Conservation (phyloP, 345 rosid species). For the Salix dunnii region DNA sequence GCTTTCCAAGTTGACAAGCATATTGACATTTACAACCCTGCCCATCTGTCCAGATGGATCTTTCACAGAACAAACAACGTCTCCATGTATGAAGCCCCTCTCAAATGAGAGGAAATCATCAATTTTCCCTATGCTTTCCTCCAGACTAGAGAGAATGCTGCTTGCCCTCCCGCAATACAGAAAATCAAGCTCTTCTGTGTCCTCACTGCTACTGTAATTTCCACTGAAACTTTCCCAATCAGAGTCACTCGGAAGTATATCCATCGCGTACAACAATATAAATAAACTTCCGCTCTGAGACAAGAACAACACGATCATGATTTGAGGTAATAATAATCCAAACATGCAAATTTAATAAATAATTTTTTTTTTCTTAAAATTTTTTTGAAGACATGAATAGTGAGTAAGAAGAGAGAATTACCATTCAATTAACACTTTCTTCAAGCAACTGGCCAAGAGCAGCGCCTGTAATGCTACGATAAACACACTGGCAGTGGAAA, state of each 20-base stretch:
- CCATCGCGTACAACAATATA: conserved; percentile 52
- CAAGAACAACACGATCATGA: neutral
- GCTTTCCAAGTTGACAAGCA: conserved; percentile 65
- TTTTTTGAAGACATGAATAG: neutral
- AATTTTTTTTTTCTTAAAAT: too few relatives aligned
- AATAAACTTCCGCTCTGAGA: conserved; percentile 14
- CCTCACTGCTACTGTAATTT: conserved; percentile 65
- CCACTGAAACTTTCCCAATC: conserved; percentile 92
- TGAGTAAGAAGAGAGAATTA: neutral
- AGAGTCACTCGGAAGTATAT: conserved; percentile 51
- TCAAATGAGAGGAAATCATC: conserved; percentile 89
- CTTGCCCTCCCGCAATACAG: conserved; percentile 57
- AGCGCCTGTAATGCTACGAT: neutral
- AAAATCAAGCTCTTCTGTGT: conserved; percentile 55
- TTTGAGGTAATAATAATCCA: neutral
- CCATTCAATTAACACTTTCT: neutral
- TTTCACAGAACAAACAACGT: conserved; percentile 55
- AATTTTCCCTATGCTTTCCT: conserved; percentile 78
- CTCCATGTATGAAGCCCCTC: conserved; percentile 66
- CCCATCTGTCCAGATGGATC: conserved; percentile 85
- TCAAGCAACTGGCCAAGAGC: neutral
- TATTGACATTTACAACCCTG: conserved; percentile 50
- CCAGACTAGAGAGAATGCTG: conserved; percentile 71
- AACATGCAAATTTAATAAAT: neutral
- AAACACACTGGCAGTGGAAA: neutral